Evolutionary conservation across 2,329 filamentous ascomycete genomes (phyloP), one percentile per base, ranked within the genome.

Genomic region (Trichoderma guizhouense): DNA sequence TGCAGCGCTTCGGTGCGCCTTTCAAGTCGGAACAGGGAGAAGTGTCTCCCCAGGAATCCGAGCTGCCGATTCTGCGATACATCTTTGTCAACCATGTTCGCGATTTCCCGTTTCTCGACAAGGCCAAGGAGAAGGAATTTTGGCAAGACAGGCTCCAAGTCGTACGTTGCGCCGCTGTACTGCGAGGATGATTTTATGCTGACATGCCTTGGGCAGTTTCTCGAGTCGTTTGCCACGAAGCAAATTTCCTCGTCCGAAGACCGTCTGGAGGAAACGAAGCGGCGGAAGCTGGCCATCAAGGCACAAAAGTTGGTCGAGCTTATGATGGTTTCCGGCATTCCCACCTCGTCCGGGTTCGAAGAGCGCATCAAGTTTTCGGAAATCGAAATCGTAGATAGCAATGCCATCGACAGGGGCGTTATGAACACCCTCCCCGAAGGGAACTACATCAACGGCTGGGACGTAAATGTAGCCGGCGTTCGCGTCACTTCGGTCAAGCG

Each of bases 281-380:
- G 96, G 72, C 88, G 91, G 75, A 99, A 99, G 82, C 84, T 99
- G 75, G 95, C 96, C 4, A 86, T 91, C 77, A 99, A 99, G 87
- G 94, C 93, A 62, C 92, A 96, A 81, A 99, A 99, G 84, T 85
- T 99, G 72, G 93, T 99, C 12, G 96, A 99, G 85, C 86, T 99
- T 73, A 99, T 99, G 96, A 98, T 99, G 94, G 96, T 99, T 9
- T 98, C 95, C 8, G 96, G 96, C 47, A 92, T 99, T 72, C 93
- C 93, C 39, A 99, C 96, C 1, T 94, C 96, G 5, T 98, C 95
- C 5, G 96, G 96, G 2, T 99, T 98, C 80, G 96, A 99, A 82
- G 96, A 99, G 84, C 90, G 96, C 72, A 98, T 99, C 79, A 90
- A 94, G 65, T 99, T 99, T 80, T 94, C 94, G 1, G 96, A 99